Percentiles rank a stretch among this genome's conserved stretches.
Evolutionary conservation across 2,329 filamentous ascomycete genomes (phyloP).

Genomic region (Colletotrichum liriopes): DNA sequence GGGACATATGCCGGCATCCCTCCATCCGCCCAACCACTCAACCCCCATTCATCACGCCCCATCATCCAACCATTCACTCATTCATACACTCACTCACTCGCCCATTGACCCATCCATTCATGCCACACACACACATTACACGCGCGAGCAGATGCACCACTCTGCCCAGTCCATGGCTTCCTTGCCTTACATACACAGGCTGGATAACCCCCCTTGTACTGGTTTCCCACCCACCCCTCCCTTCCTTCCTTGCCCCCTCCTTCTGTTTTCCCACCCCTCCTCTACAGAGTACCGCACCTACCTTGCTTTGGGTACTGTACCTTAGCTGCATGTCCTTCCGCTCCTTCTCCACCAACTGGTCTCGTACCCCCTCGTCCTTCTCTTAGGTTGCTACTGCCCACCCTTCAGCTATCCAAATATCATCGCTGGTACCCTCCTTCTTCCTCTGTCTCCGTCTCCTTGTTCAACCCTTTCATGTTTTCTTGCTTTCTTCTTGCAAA

Average conservation of each 20-base stretch:
- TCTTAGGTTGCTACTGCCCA: constrained; percentile 46
- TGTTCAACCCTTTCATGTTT: constrained; percentile 17
- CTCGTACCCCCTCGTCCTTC: constrained; percentile 54
- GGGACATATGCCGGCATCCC: constrained; percentile 16
- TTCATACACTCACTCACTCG: neutral
- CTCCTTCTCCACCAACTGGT: constrained; percentile 61
- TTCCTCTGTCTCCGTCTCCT: constrained; percentile 47
- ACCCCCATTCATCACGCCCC: constrained; percentile 15
- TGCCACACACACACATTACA: constrained; percentile 17
- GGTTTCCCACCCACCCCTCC: constrained; percentile 20
- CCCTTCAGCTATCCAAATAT: constrained; percentile 41
- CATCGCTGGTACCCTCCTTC: constrained; percentile 42
- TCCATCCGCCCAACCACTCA: constrained; percentile 28
- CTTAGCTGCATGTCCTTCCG: constrained; percentile 63
- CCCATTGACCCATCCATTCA: constrained; percentile 21
- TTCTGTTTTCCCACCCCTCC: constrained; percentile 32
- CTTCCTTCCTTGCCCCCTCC: constrained; percentile 17
- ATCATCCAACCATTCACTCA: constrained; percentile 13
- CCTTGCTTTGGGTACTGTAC: constrained; percentile 44
- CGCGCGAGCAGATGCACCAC: constrained; percentile 18
- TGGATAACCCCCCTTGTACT: constrained; percentile 10
- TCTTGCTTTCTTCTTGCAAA: constrained; percentile 31
- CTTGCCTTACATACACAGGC: constrained; percentile 12
- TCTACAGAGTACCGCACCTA: constrained; percentile 22
- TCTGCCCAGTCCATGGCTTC: constrained; percentile 35